Base-by-base conservation (phyloP, 2,329 filamentous ascomycete species). In the Neoarthrinium moseri region DNA sequence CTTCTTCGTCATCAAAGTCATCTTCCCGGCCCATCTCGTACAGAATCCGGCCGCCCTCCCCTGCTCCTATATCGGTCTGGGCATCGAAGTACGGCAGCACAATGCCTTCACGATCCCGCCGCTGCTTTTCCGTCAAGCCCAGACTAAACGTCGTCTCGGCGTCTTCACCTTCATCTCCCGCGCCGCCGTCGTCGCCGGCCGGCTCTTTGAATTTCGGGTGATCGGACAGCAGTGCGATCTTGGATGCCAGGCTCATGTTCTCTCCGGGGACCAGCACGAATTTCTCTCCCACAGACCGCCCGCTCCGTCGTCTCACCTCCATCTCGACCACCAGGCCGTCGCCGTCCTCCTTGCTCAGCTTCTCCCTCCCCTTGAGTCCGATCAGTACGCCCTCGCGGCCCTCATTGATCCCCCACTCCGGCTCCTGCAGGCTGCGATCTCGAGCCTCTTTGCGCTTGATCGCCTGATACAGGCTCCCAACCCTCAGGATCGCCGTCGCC, bases 21-120 rank as follows among this genome's bases (percentile, higher is more conserved):
- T 99, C 94, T 70, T 97, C 94, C 51, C 84, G 81, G 2, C 91
- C 92, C 88, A 97, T 95, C 57, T 97, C 92, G 64, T 99, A 99
- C 59, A 99, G 63, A 54, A 99, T 99, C 50, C 92, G 79, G 0
- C 94, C 94, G 4, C 94, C 92, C 58, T 95, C 90, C 0, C 91
- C 91, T 1, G 81, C 78, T 1, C 84, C 86, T 42, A 83, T 78
- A 38, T 86, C 86, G 43, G 83, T 89, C 75, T 99, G 94, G 20
- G 94, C 94, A 72, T 99, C 94, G 67, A 95, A 96, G 65, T 99
- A 97, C 13, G 94, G 94, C 65, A 97, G 65, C 32, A 97, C 88
- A 7, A 99, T 89, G 0, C 87, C 89, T 58, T 96, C 92, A 21
- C 94, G 75, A 41, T 95, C 92, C 53, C 78, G 77, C 56, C 87